Evolutionary conservation across 2,329 filamentous ascomycete genomes (phyloP).

Genomic region (Curvularia verruculosa): DNA sequence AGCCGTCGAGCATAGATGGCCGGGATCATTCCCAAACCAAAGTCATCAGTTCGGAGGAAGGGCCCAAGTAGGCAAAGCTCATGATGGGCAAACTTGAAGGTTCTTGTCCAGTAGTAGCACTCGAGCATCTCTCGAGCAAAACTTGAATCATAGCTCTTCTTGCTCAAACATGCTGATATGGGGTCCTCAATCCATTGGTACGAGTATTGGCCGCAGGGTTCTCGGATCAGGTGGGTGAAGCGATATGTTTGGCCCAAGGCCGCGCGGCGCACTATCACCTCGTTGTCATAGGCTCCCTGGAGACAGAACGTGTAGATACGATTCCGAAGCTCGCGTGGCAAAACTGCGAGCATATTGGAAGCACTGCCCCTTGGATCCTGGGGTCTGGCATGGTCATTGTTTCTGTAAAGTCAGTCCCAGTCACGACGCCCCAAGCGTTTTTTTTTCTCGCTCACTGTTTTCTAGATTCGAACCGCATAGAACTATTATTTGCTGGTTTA

Average conservation of each 20-base stretch:
- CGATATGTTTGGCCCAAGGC: background rate
- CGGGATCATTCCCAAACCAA: conserved; percentile 18
- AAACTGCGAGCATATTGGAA: conserved; percentile 9
- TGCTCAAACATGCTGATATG: conserved; percentile 5
- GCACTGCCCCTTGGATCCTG: conserved; percentile 1
- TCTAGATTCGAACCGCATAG: background rate
- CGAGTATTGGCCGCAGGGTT: conserved; percentile 15
- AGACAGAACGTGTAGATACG: conserved; percentile 27
- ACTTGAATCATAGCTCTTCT: conserved; percentile 3
- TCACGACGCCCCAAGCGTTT: background rate
- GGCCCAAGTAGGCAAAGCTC: conserved; percentile 21
- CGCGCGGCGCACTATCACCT: conserved; percentile 27
- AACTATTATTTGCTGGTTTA: background rate
- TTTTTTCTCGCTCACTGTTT: conserved; percentile 7
- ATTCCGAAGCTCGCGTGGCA: conserved; percentile 32
- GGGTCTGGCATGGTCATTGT: background rate
- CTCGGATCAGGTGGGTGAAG: conserved; percentile 22
- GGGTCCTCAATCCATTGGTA: conserved; percentile 32
- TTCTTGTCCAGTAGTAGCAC: conserved; percentile 27
- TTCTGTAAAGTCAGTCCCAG: conserved; percentile 9
- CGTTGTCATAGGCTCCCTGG: conserved; percentile 25
- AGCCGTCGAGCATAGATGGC: conserved; percentile 19
- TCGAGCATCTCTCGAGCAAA: conserved; percentile 25
- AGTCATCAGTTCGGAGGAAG: conserved; percentile 20
- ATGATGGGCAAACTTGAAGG: conserved; percentile 27